Evolutionary conservation across 2,329 filamentous ascomycete species (phyloP).

Genomic region (Epichloe aotearoae): DNA sequence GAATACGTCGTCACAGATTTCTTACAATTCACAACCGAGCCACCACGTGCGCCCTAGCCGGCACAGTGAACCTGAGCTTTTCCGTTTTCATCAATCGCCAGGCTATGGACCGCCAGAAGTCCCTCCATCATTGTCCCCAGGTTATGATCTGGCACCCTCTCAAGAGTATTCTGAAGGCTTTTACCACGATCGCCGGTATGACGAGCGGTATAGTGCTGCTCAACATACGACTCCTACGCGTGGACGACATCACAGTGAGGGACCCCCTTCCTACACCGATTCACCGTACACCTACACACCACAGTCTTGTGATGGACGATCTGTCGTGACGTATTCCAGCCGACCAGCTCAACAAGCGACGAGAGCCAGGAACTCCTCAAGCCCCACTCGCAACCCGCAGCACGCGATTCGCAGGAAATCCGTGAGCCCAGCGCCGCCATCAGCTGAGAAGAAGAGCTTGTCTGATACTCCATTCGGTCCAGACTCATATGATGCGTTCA

Average conservation of each 20-base stretch:
- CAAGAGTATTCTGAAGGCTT: constrained; percentile 43
- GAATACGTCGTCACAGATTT: constrained; percentile 15
- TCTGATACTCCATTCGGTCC: constrained; percentile 60
- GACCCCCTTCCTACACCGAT: constrained; percentile 12
- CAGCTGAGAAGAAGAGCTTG: constrained; percentile 32
- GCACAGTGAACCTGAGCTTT: constrained; percentile 24
- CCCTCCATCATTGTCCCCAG: constrained; percentile 47
- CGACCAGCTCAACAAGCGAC: constrained; percentile 15
- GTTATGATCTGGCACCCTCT: constrained; percentile 41
- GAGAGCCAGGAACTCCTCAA: constrained; percentile 20
- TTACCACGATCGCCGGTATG: constrained; percentile 13
- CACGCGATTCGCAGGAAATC: constrained; percentile 57
- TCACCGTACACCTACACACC: constrained; percentile 21
- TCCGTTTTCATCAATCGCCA: constrained; percentile 17
- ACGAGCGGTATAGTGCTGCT: constrained; percentile 29
- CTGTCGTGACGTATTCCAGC: constrained; percentile 25
- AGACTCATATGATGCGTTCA: constrained; percentile 62
- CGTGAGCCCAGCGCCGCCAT: constrained; percentile 54
- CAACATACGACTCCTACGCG: constrained; percentile 28
- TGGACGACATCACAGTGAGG: constrained; percentile 25
- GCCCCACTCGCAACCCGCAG: constrained; percentile 29
- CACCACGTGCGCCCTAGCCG: constrained; percentile 19
- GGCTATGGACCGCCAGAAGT: constrained; percentile 33
- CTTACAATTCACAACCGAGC: constrained; percentile 17
- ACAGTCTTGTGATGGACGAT: constrained; percentile 31